A percentile compares a stretch with the other conserved stretches of the same genome.
These are phyloP conservation scores for Arabis hirsuta DNA, from an alignment of 345 rosid genomes.

Conservation along the genomic window DNA sequence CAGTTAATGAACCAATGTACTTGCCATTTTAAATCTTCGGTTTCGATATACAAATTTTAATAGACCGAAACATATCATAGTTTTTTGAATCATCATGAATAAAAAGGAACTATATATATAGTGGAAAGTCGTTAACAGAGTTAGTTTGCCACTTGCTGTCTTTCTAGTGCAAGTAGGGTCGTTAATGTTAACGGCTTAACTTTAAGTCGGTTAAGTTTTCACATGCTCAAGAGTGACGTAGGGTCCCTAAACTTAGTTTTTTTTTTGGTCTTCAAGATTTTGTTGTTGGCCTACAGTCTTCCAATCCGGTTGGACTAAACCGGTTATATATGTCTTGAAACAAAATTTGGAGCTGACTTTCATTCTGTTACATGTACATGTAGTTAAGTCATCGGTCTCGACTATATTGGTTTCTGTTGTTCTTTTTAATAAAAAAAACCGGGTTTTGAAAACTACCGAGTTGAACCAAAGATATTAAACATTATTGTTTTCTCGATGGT, in stretches of 20 bases:
- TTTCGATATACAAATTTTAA: too few species aligned
- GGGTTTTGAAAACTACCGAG: too few species aligned
- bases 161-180: slow-evolving; percentile 31
- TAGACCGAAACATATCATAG: too few species aligned
- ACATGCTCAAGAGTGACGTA: slow-evolving; percentile 30
- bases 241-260: slow-evolving; percentile 18
- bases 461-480: not conserved
- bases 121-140: slow-evolving; percentile 9
- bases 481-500: not conserved
- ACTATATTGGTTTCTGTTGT: not conserved
- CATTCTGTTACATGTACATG: not conserved
- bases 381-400: not conserved
- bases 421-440: too few species aligned
- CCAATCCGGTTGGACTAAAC: not conserved
- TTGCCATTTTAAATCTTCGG: too few species aligned
- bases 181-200: slow-evolving; percentile 22
- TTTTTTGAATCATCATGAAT: too few species aligned
- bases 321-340: not conserved
- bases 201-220: slow-evolving; percentile 31
- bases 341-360: not conserved
- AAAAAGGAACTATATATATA: too few species aligned
- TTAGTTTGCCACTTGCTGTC: slow-evolving; percentile 25
- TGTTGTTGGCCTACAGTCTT: slow-evolving; percentile 13
- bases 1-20: too few species aligned
- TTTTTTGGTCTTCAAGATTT: slow-evolving; percentile 3